Evolutionary conservation across 345 rosid species (phyloP), one percentile per base, ranked within the genome.

Genomic region (Ailanthus altissimus): DNA sequence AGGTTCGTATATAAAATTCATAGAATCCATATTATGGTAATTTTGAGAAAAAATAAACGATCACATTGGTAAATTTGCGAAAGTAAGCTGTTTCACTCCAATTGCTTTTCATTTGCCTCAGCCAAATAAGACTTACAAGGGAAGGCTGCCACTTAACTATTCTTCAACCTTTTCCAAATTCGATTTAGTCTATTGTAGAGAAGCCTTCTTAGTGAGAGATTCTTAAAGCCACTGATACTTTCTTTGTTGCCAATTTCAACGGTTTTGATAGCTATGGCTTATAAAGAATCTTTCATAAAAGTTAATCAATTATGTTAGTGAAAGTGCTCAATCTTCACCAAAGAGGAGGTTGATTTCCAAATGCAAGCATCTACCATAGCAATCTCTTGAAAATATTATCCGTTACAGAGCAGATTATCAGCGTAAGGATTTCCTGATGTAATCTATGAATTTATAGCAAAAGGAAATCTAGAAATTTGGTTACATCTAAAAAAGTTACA

Each of bases 221-320:
- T 66, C 64, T n/a, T 14, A 70, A 28, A 57, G 75, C 64, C 4
- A 74, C 79, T 2, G 12, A 70, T 69, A 70, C 68, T 26, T 81
- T 73, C 53, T 69, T 57, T 10, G 16, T 67, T 3, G 54, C 47
- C 26, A 81, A 69, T 63, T 25, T 74, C n/a, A 57, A 68, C 8
- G 53, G 73, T 40, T 26, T 16, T 32, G 81, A 79, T n/a, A 64
- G 79, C 63, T 78, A 68, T 78, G 84, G 79, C 75, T 11, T 75
- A 62, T 36, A 81, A 51, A 46, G 81, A 58, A 50, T 61, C n/a
- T 79, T 79, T 42, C n/a, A 75, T 40, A 21, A 49, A 18, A 26
- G 60, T 12, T 47, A 74, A 65, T 53, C 54, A 1, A 23, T 58
- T 26, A 67, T 72, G 20, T 78, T 50, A 16, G 70, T 67, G 3